Base-by-base conservation (phyloP, 2,329 filamentous ascomycete genomes). In the Trichoderma asperellum region DNA sequence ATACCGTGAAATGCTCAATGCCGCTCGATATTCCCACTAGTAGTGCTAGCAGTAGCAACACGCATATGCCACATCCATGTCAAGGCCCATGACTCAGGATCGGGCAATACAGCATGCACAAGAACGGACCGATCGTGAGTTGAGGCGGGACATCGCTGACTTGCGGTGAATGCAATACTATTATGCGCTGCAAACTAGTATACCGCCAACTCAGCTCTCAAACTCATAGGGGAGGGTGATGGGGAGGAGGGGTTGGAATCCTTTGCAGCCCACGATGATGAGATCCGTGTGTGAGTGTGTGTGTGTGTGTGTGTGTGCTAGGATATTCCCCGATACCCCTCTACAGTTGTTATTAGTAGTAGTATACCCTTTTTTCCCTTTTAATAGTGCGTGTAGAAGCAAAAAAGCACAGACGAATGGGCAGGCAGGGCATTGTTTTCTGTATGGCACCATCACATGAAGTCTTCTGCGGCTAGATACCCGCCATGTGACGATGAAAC, bases 401-500 rank as follows among this genome's bases (percentile, higher is more conserved):
- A 64, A 4, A 8, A 8, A 8, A 37, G 35, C 35, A 52, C 32
- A 40, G 40, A 52, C 16, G 21, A 21, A 58, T 37, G 34, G 35
- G 24, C 34, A 59, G 56, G 56, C 56, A 40, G 32, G 43, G 32
- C 32, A 32, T 32, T n/a, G 5, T 21, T 29, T 47, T 35, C 29
- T 57, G 35, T 66, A 34, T 35, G 53, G 52, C 27, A 35, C 63
- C 63, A 66, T 66, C 53, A 66, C 63, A 66, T 66, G 53, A 49
- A 49, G 53, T 34, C 24, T 24, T 58, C 35, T 34, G 63, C 53
- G 53, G 63, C 53, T 35, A 57, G 63, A 66, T 58, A 49, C 63
- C 63, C 63, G 53, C 53, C 53, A 58, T 66, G 63, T 58, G 63
- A 66, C 53, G 37, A 66, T 66, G 63, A 27, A 40, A 66, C 63